Evolutionary conservation across 768 basidiomycete genomes (phyloP), one percentile per base, ranked within the genome.

Genomic region (Russula compacta): DNA sequence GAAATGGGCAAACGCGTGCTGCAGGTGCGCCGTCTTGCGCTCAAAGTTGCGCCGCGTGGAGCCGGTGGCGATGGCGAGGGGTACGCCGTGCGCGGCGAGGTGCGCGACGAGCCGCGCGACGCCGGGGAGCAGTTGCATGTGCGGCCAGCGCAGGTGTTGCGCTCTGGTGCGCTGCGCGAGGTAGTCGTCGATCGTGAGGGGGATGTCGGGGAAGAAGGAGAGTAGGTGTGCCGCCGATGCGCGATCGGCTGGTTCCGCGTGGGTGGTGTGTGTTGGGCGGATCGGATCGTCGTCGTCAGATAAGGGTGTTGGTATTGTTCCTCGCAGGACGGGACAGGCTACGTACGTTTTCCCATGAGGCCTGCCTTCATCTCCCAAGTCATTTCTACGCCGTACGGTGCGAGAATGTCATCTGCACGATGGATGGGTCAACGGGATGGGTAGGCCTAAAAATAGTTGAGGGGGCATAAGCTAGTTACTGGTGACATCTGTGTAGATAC

Each of bases 361-460:
- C 86, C 87, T n/a, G 87, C 84, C 69, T 92, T 92, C 59, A 92
- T 89, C 59, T 89, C 85, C 89, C 89, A 92, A 3, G 87, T 88
- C 86, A 93, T 89, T 64, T 81, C 73, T 63, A 83, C 84, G 32
- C 88, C 89, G 67, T 86, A 85, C 11, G 76, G 78, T 17, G 77
- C 81, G 19, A 95, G 81, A 53, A 92, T 85, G 32, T 82, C 78
- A 74, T 92, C 89, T 87, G 67, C 54, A 58, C 53, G 50, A 50
- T 59, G 36, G 53, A 29, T 29, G 24, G n/a, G 58, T 21, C 65
- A 60, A 19, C 21, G 57, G 33, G 38, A 44, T 53, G 32, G 38
- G 39, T 7, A 33, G 9, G n/a, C 35, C 24, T 29, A 3, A 51
- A n/a, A 2, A 53, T 36, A 6, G 12, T 3, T 12, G 48, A 19